Percentiles rank a stretch among this genome's conserved stretches.
Conservation (phyloP, 495 filamentous ascomycete species). For the Penicillium subrubescens region DNA sequence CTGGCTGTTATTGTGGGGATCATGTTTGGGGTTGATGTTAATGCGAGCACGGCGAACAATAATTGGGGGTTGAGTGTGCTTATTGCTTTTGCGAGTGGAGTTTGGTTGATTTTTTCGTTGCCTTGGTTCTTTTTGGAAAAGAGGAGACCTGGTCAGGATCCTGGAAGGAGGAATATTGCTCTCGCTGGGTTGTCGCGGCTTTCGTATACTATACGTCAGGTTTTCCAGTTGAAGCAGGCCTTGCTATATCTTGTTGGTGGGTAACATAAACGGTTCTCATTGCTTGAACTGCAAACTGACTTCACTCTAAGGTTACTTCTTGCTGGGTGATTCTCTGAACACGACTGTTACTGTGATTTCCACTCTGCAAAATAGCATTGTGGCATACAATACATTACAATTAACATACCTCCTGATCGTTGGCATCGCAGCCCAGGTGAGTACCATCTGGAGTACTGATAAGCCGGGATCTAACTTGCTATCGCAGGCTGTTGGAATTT, state of each 20-base stretch:
- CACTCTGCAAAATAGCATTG: neutral
- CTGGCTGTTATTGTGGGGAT: constrained; percentile 60
- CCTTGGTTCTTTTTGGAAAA: neutral
- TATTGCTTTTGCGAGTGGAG: neutral
- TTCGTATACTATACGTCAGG: neutral
- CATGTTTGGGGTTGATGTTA: constrained; percentile 56
- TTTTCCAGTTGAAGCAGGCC: neutral
- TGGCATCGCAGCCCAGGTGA: neutral
- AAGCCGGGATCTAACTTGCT: neutral
- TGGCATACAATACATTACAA: neutral
- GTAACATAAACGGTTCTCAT: neutral
- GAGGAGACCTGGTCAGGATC: neutral
- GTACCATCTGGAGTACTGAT: neutral
- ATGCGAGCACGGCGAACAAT: constrained; percentile 55
- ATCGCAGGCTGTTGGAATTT: neutral
- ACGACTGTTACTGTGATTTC: neutral
- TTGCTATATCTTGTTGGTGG: neutral
- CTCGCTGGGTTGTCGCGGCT: neutral
- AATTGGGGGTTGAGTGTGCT: constrained; percentile 54
- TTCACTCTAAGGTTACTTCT: neutral
- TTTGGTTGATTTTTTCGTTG: neutral
- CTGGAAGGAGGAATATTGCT: neutral
- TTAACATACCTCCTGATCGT: neutral
- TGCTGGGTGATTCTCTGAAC: neutral
- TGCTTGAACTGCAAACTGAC: neutral